Evolutionary conservation across 176 grass and related monocot genomes (phyloP).

Genomic region (Coix lacrymajobi): DNA sequence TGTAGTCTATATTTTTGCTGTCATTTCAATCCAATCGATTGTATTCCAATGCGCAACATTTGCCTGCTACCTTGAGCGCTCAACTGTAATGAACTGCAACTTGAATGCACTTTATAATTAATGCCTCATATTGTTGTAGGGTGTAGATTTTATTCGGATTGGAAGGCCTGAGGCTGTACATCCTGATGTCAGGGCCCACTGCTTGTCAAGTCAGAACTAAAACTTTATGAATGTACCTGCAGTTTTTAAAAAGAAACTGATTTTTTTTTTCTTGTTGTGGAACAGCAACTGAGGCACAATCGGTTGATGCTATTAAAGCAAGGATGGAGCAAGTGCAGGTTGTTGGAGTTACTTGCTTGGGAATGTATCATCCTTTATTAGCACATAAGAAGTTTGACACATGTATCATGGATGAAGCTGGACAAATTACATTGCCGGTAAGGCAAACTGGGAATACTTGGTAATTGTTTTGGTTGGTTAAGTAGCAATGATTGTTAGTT

Average conservation of each 20-base stretch:
- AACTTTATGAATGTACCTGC: conserved; percentile 19
- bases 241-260: conserved; percentile 14
- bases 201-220: conserved; percentile 62
- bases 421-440: conserved; percentile 97
- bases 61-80: not conserved
- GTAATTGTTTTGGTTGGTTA: not conserved
- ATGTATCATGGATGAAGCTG: conserved; percentile 98
- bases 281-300: conserved; percentile 54
- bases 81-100: not conserved
- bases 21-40: not conserved
- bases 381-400: conserved; percentile 93
- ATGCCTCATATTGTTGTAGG: conserved; percentile 33
- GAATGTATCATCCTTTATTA: conserved; percentile 84
- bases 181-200: conserved; percentile 62
- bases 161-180: conserved; percentile 89
- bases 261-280: conserved; percentile 32
- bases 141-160: conserved; percentile 93
- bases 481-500: not conserved
- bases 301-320: conserved; percentile 71
- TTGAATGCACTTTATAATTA: conserved; percentile 15
- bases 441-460: conserved; percentile 15
- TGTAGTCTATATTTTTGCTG: not conserved
- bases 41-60: not conserved
- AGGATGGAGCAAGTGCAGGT: conserved; percentile 85
- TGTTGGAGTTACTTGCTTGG: conserved; percentile 95